phyloP scores from a whole-genome alignment of 176 grass and related monocot genomes.

The Lolium multiflorum region DNA sequence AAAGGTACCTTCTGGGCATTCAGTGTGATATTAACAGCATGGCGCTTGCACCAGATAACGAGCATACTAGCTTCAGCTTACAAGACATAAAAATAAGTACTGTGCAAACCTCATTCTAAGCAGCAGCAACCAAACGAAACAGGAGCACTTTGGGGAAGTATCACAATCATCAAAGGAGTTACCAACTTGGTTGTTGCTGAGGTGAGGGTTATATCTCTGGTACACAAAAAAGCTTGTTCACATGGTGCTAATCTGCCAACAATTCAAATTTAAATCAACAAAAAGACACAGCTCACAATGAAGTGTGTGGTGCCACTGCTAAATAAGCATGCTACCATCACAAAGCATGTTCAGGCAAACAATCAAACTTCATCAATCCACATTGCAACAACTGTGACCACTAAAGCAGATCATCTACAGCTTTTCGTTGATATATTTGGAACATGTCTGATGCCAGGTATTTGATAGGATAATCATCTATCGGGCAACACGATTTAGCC shows the following conservation, averaged over 20 bases:
- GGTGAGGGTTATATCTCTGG: constrained; percentile 44
- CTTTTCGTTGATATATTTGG: constrained; percentile 11
- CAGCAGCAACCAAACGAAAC: constrained; percentile 43
- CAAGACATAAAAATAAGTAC: constrained; percentile 1
- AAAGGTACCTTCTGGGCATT: background rate
- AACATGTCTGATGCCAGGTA: background rate
- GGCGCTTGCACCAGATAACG: background rate
- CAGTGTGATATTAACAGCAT: background rate
- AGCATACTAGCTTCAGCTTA: background rate
- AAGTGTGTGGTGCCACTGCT: constrained; percentile 15
- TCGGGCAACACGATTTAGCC: background rate
- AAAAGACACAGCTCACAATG: constrained; percentile 33
- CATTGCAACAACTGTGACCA: constrained; percentile 18
- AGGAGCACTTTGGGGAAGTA: constrained; percentile 38
- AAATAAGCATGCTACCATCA: constrained; percentile 25
- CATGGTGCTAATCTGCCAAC: constrained; percentile 64
- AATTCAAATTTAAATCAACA: constrained; percentile 66
- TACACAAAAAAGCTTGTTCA: constrained; percentile 57
- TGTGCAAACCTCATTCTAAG: constrained; percentile 50
- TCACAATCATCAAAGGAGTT: constrained; percentile 47
- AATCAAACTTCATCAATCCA: background rate
- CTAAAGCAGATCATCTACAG: constrained; percentile 18
- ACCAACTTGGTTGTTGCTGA: constrained; percentile 54
- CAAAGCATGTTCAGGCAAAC: background rate
- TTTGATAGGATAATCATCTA: constrained; percentile 26